These are phyloP conservation scores for Lactifluus echinatus DNA, from an alignment of 768 basidiomycete genomes.

Conservation along the genomic window DNA sequence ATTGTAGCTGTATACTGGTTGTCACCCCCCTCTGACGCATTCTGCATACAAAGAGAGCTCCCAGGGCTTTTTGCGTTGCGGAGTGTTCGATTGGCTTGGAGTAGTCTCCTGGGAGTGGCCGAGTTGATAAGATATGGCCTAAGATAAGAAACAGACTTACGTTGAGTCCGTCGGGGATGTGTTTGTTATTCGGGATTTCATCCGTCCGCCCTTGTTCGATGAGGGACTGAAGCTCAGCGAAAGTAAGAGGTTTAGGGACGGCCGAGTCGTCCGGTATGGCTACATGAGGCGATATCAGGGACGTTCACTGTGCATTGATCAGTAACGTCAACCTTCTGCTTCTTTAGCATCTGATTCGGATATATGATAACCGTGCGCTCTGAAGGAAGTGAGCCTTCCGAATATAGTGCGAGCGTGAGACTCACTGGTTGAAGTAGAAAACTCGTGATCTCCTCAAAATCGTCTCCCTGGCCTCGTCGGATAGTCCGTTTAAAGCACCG, in stretches of 20 bases:
- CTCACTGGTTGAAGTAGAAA: constrained; percentile 66
- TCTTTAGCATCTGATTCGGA: constrained; percentile 8
- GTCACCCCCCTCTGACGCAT: too few species aligned
- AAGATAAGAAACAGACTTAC: constrained; percentile 31
- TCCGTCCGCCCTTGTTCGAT: constrained; percentile 66
- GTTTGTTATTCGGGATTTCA: constrained; percentile 70
- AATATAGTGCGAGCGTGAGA: background rate
- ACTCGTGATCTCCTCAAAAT: constrained; percentile 46
- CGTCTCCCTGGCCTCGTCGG: constrained; percentile 37
- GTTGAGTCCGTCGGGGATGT: constrained; percentile 58
- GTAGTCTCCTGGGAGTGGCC: constrained; percentile 36
- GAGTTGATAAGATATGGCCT: background rate
- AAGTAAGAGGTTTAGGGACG: constrained; percentile 43
- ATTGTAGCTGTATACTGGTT: too few species aligned
- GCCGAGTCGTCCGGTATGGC: too few species aligned
- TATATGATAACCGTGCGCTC: constrained; percentile 1
- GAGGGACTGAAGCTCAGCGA: constrained; percentile 59
- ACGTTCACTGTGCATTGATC: background rate
- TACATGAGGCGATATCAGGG: background rate
- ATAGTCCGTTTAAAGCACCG: constrained; percentile 29
- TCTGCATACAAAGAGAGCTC: constrained; percentile 29
- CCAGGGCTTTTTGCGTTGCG: constrained; percentile 60
- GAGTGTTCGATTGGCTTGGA: constrained; percentile 47
- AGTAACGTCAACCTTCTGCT: constrained; percentile 3
- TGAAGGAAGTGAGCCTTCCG: background rate